These are phyloP conservation scores for Bondarzewia mesenterica DNA, from an alignment of 1,284 basidiomycete species.

Conservation along the genomic window DNA sequence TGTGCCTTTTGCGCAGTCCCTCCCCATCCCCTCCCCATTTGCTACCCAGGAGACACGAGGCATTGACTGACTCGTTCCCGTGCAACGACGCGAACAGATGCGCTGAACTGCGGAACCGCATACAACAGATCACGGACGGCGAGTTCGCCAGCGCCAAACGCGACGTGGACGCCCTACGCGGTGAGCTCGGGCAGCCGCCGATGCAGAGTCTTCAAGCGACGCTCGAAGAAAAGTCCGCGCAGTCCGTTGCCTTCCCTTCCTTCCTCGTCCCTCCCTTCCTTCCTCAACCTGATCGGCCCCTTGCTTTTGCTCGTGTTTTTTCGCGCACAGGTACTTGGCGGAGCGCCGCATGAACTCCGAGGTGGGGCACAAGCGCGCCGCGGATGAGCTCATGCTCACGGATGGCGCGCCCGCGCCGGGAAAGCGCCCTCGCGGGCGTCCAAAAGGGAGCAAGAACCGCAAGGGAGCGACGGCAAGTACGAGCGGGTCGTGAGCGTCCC, in stretches of 20 bases:
- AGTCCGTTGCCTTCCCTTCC: slow-evolving; percentile 37
- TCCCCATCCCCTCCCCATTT: not conserved
- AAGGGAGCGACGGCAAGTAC: slow-evolving; percentile 11
- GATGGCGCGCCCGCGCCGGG: slow-evolving; percentile 14
- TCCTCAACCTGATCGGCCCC: too few relatives aligned
- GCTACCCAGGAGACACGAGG: too few relatives aligned
- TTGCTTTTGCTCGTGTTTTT: too few relatives aligned
- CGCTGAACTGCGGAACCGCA: slow-evolving; percentile 37
- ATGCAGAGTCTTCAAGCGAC: slow-evolving; percentile 62
- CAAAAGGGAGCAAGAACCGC: slow-evolving; percentile 38
- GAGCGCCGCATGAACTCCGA: slow-evolving; percentile 27
- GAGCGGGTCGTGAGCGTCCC: too few relatives aligned
- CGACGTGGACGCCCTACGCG: slow-evolving; percentile 65
- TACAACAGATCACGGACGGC: slow-evolving; percentile 56
- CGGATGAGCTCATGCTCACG: slow-evolving; percentile 18
- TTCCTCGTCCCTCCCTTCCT: not conserved
- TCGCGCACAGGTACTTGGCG: slow-evolving; percentile 26
- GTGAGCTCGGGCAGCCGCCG: slow-evolving; percentile 65
- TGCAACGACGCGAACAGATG: not conserved
- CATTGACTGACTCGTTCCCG: too few relatives aligned
- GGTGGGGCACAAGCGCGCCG: slow-evolving; percentile 19
- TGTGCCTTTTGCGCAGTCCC: too few relatives aligned
- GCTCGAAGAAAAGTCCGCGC: slow-evolving; percentile 63
- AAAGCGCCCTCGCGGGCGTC: slow-evolving; percentile 36
- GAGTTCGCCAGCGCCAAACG: slow-evolving; percentile 65